Evolutionary conservation across 2,329 filamentous ascomycete species (phyloP), one percentile per base, ranked within the genome.

Genomic region (Trichothecium roseum): DNA sequence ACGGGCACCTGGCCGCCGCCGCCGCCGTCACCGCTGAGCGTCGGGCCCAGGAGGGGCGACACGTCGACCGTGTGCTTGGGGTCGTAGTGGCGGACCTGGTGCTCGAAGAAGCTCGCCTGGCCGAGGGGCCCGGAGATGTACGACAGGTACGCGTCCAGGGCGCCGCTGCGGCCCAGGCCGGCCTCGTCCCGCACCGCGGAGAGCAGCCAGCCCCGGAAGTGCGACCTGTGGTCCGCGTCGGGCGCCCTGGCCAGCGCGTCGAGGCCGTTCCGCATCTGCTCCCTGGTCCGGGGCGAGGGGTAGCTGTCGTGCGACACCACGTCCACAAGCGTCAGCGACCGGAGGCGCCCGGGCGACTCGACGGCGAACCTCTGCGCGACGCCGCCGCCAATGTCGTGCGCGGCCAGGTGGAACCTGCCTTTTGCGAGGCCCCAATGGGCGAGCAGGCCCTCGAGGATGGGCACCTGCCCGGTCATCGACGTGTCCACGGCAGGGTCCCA

Each of bases 221-320:
- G 51, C 0, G 36, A 32, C 18, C 39, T 18, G 30, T 57, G 51
- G 1, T 45, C 30, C 9, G 44, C 34, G 10, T 43, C 42, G 2
- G 37, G 31, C 2, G 28, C 30, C 18, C 48, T 53, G 13, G 48
- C 50, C 13, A 57, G 45, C 2, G 18, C 17, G 13, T 54, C 51
- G 1, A 57, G 42, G 0, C 51, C 52, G 4, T 43, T 39, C 24
- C 45, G 30, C 53, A 57, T 53, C 30, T 55, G 51, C 34, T 53
- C 28, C 24, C 45, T 44, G 4, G 54, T 57, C 5, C 50, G 44
- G 14, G 46, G 43, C 1, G 54, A 57, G 1, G 52, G 52, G 26
- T 56, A 57, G 40, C 54, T 57, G 30, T 55, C 54, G 31, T 53
- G 57, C 37, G 46, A 46, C 7, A 57, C 54, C 0, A 45, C 43